phyloP scores from a whole-genome alignment of 768 basidiomycete genomes.

The Pulveroboletus sp. region DNA sequence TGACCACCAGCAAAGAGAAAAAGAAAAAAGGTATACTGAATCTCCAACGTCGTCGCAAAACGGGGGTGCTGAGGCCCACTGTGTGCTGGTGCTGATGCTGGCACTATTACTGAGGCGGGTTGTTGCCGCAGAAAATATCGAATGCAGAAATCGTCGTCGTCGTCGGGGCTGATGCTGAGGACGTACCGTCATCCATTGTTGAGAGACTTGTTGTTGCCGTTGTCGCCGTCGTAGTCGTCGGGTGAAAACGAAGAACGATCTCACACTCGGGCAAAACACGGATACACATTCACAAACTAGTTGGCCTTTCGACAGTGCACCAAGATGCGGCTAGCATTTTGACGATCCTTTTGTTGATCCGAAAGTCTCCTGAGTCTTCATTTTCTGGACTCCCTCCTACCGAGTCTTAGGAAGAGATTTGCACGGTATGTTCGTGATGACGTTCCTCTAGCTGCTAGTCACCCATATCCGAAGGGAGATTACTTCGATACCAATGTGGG shows the following conservation, averaged over 20 bases:
- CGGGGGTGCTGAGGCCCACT: slow-evolving; percentile 29
- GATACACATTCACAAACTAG: slow-evolving; percentile 18
- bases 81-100: slow-evolving; percentile 28
- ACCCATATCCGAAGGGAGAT: no score
- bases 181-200: slow-evolving; percentile 74
- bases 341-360: no score
- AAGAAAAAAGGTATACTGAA: slow-evolving; percentile 16
- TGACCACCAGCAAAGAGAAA: slow-evolving; percentile 21
- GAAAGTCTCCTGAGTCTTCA: no score
- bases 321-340: no score
- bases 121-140: slow-evolving; percentile 39
- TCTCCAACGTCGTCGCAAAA: slow-evolving; percentile 27
- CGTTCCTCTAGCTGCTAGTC: no score
- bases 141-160: slow-evolving; percentile 50
- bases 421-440: no score
- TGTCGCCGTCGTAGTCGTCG: slow-evolving; percentile 6
- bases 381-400: no score
- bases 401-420: no score
- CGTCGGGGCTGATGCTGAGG: slow-evolving; percentile 71
- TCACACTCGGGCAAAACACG: slow-evolving; percentile 14
- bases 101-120: slow-evolving; percentile 28
- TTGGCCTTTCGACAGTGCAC: no score
- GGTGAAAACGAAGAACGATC: background rate
- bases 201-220: slow-evolving; percentile 29
- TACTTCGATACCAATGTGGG: no score